Evolutionary conservation across 768 basidiomycete species (phyloP), one percentile per base, ranked within the genome.

Genomic region (Lenzites betulinus): DNA sequence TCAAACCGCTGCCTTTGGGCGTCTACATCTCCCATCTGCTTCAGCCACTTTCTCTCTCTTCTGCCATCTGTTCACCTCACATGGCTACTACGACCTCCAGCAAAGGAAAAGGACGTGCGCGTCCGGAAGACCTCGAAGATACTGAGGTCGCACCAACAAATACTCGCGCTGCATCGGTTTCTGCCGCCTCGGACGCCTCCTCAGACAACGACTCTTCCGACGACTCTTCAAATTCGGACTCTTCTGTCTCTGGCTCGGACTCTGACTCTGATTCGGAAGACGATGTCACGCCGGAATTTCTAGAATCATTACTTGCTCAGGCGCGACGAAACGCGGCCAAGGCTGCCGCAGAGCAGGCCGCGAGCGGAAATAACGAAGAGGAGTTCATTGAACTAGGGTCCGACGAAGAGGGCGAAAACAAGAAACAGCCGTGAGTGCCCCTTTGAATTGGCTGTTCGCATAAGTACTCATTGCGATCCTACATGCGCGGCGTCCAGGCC

Each of bases 271-370:
- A 83, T 22, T 73, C 69, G 20, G 82, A 82, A 58, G 75, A 76
- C 5, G 79, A 83, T 44, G 74, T 86, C 28, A 85, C 84, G 0
- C 75, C 78, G 39, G 84, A 86, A 65, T 85, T 85, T 60, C 78
- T 91, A 6, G 78, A 86, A 33, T 86, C 81, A 7, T 73, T 91
- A 0, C 74, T 93, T 13, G 80, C 85, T 62, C 83, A 81, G 56
- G 90, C 89, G 18, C 78, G 80, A 65, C 71, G 78, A 67, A 84
- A 81, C 69, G 81, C 78, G 48, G 67, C 72, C 38, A 66, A 62
- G 59, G 65, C 38, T 66, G 66, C 25, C 68, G 35, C 38, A 50
- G 25, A 28, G 39, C 8, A 39, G 26, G 9, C 47, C 33, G 48
- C 68, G 42, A 65, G 65, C 51, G 55, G 64, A 13, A 66, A 65